These are phyloP conservation scores for Plasmodium reichenowi DNA, from an alignment of 169 alveolate species.

Conservation along the genomic window DNA sequence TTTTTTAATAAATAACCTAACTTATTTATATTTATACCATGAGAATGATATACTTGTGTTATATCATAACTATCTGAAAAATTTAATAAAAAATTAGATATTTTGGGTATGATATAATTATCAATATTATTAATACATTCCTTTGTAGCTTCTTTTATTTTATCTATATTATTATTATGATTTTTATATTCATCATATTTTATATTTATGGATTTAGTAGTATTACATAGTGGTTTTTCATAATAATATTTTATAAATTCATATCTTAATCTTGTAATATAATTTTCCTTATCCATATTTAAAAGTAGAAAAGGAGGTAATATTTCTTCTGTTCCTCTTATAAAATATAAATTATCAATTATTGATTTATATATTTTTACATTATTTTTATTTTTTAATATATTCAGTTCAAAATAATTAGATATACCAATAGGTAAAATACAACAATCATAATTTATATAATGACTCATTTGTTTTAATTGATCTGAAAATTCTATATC, in stretches of 20 bases:
- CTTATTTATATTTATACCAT: conserved; percentile 82
- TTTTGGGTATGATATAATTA: conserved; percentile 78
- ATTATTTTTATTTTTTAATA: conserved; percentile 66
- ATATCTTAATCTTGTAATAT: conserved; percentile 50
- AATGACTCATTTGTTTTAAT: conserved; percentile 65
- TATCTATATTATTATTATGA: conserved; percentile 39
- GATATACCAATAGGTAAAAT: conserved; percentile 84
- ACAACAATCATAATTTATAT: conserved; percentile 77
- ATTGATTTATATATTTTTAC: conserved; percentile 75
- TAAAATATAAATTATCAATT: conserved; percentile 76
- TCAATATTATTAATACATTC: conserved; percentile 70
- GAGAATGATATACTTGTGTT: conserved; percentile 79
- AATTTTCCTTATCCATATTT: conserved; percentile 1
- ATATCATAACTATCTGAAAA: conserved; percentile 83
- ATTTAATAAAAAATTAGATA: conserved; percentile 64
- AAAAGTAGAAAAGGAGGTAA: conserved; percentile 80
- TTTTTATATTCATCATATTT: conserved; percentile 51
- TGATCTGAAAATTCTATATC: conserved; percentile 69
- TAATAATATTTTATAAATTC: conserved; percentile 75
- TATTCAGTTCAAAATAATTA: conserved; percentile 51
- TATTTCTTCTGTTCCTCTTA: conserved; percentile 83
- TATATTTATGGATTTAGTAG: conserved; percentile 74
- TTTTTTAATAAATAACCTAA: conserved; percentile 27
- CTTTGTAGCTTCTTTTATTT: conserved; percentile 70
- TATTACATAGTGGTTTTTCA: conserved; percentile 74